Evolutionary conservation across 306 rosid species (phyloP).

Genomic region (Vicia sativa): DNA sequence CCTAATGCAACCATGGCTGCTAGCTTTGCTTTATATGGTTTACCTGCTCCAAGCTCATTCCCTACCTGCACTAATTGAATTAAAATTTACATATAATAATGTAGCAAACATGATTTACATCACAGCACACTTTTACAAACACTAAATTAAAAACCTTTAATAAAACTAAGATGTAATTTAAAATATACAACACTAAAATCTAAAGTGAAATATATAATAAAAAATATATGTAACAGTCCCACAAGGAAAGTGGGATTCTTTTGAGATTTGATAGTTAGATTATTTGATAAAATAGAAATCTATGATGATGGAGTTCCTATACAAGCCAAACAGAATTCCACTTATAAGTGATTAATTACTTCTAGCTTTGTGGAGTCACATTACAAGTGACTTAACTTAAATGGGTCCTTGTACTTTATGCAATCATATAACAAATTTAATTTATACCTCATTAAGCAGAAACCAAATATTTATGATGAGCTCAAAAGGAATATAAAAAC

Average conservation of each 20-base stretch:
- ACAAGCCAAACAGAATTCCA: conserved; percentile 36
- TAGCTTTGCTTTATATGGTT: conserved; percentile 82
- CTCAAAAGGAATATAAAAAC: conserved; percentile 12
- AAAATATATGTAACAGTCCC: conserved; percentile 9
- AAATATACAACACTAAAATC: too few species aligned
- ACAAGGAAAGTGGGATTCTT: not conserved
- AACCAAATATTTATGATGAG: conserved; percentile 24
- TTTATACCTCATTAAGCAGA: conserved; percentile 35
- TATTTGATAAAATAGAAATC: conserved; percentile 33
- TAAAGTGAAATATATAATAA: too few species aligned
- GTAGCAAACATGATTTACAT: too few species aligned
- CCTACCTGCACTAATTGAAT: conserved; percentile 67
- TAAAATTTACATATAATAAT: too few species aligned
- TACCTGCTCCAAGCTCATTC: conserved; percentile 92
- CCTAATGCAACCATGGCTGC: conserved; percentile 94
- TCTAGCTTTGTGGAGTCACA: conserved; percentile 42
- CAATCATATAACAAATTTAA: conserved; percentile 39
- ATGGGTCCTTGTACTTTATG: conserved; percentile 45
- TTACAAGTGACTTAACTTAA: conserved; percentile 42
- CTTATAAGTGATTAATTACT: conserved; percentile 36
- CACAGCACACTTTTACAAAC: too few species aligned
- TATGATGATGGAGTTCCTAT: conserved; percentile 23
- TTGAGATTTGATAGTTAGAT: conserved; percentile 35
- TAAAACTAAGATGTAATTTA: too few species aligned
- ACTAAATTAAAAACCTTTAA: too few species aligned